phyloP scores from a whole-genome alignment of 1,284 basidiomycete species.

The Exobasidium rhododendri region DNA sequence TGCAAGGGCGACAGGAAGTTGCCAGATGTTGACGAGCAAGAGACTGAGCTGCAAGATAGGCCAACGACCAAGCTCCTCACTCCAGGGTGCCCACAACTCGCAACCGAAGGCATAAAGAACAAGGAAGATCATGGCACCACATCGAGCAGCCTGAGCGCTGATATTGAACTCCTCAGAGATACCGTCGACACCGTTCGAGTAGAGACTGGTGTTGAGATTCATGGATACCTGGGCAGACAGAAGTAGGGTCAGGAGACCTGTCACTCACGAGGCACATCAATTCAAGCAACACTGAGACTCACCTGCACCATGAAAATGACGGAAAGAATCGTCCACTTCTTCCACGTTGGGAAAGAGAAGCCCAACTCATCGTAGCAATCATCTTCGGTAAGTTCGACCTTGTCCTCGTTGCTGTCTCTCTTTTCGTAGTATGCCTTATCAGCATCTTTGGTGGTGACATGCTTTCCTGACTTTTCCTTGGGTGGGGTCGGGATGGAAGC shows the following conservation, averaged over 20 bases:
- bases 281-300: no score
- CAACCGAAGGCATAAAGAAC: slow-evolving; percentile 56
- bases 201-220: slow-evolving; percentile 56
- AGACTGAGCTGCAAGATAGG: slow-evolving; percentile 49
- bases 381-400: slow-evolving; percentile 26
- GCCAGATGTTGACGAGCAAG: slow-evolving; percentile 53
- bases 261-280: no score
- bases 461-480: slow-evolving; percentile 4
- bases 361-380: slow-evolving; percentile 43
- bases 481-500: not conserved
- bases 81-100: slow-evolving; percentile 55
- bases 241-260: slow-evolving; percentile 56
- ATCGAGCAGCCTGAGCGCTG: slow-evolving; percentile 55
- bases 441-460: slow-evolving; percentile 6
- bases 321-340: slow-evolving; percentile 54
- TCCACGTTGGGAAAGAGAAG: slow-evolving; percentile 45
- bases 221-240: slow-evolving; percentile 43
- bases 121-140: slow-evolving; percentile 57
- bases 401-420: not conserved
- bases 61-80: slow-evolving; percentile 54
- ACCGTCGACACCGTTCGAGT: slow-evolving; percentile 48
- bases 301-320: slow-evolving; percentile 12
- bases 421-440: not conserved
- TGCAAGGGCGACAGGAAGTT: slow-evolving; percentile 47
- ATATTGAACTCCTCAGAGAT: slow-evolving; percentile 53